These are phyloP conservation scores for Trypanosoma boissoni DNA, from an alignment of 208 protist species.

Conservation along the genomic window DNA sequence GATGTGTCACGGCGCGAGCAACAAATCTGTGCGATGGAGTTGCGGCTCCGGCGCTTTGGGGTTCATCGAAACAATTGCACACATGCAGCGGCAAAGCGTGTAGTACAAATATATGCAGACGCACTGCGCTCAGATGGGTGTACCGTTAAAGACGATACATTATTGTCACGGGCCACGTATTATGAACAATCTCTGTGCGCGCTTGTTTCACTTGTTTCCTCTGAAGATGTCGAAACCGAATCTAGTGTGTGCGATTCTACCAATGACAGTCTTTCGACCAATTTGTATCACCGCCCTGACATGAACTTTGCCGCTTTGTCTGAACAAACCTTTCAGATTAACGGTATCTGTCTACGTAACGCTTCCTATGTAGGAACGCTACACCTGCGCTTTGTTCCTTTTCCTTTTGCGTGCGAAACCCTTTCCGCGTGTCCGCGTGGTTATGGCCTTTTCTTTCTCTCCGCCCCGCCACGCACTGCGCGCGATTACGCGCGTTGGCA, in stretches of 20 bases:
- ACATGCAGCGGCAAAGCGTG: conserved; percentile 2
- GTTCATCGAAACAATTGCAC: conserved; percentile 17
- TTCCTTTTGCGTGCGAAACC: no score
- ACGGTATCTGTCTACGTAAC: conserved; percentile 22
- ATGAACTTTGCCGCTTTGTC: conserved; percentile 10
- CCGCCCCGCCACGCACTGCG: conserved; percentile 9
- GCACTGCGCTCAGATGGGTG: conserved; percentile 1
- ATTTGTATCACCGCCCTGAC: conserved; percentile 11
- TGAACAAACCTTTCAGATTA: conserved; percentile 4
- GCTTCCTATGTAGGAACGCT: conserved; percentile 11
- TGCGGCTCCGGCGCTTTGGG: conserved; percentile 16
- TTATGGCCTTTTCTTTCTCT: conserved; percentile 20
- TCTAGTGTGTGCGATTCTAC: not conserved
- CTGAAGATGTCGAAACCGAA: not conserved
- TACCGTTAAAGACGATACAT: not conserved
- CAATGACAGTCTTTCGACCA: not conserved
- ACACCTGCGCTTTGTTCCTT: no score
- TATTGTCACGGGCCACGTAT: no score
- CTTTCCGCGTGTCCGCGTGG: conserved; percentile 18
- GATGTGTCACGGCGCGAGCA: conserved; percentile 1
- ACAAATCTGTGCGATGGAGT: conserved; percentile 2
- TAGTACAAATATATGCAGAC: conserved; percentile 1
- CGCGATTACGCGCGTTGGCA: conserved; percentile 5
- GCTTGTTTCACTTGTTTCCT: not conserved
- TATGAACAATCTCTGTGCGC: conserved; percentile 7